Evolutionary conservation across 73 alveolate genomes (phyloP).

Genomic region (Paramecium caudatum): DNA sequence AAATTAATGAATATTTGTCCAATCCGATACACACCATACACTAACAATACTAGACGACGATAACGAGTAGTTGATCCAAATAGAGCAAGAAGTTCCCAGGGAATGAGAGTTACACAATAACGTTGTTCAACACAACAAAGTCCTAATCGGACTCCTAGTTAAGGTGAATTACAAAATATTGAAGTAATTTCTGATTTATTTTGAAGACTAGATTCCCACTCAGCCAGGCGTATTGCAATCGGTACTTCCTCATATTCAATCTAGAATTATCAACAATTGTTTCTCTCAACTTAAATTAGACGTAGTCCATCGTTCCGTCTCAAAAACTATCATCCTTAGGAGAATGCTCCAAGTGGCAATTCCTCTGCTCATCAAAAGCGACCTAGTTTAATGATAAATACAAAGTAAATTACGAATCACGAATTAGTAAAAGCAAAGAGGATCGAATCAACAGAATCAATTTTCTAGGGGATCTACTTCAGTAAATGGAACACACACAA

Average conservation of each 20-base stretch:
- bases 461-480: conserved; percentile 10
- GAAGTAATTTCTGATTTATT: conserved; percentile 32
- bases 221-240: conserved; percentile 6
- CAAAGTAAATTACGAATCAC: background rate
- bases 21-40: background rate
- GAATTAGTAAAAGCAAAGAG: background rate
- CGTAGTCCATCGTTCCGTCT: conserved; percentile 22
- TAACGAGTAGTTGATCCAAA: conserved; percentile 21
- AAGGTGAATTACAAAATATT: conserved; percentile 9
- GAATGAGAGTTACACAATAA: background rate
- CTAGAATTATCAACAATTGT: conserved; percentile 38
- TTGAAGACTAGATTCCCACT: background rate
- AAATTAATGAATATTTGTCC: conserved; percentile 7
- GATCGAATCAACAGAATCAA: background rate
- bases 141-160: conserved; percentile 48
- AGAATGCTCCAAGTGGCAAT: background rate
- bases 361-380: background rate
- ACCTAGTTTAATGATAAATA: background rate
- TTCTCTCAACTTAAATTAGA: conserved; percentile 12
- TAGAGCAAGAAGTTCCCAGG: conserved; percentile 19
- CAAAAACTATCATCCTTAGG: conserved; percentile 7
- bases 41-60: background rate
- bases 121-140: conserved; percentile 16
- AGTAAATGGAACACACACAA: conserved; percentile 15
- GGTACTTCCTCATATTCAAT: background rate